Evolutionary conservation across 108 stramenopile genomes (phyloP).

Genomic region (Nitzschia putrida): DNA sequence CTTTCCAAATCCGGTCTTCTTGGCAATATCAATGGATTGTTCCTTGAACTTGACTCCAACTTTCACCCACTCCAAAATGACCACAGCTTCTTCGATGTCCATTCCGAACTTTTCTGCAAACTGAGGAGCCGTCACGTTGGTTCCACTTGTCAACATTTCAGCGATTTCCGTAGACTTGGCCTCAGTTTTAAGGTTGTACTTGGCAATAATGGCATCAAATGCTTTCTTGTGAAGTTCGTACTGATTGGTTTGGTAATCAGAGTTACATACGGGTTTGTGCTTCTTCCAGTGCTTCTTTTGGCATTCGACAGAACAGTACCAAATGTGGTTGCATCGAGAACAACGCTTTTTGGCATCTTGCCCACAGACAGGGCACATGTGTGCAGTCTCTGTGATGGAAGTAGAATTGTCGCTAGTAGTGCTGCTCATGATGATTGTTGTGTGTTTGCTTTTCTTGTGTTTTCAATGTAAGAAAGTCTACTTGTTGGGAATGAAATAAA

Average conservation of each 20-base stretch:
- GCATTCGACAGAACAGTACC: slow-evolving; percentile 45
- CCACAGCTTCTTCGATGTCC: slow-evolving; percentile 65
- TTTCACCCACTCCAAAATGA: slow-evolving; percentile 83
- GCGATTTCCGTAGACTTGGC: slow-evolving; percentile 55
- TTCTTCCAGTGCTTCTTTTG: slow-evolving; percentile 57
- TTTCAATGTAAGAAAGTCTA: background rate
- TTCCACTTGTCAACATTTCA: slow-evolving; percentile 46
- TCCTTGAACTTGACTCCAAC: slow-evolving; percentile 77
- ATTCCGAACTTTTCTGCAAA: slow-evolving; percentile 73
- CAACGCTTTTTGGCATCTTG: slow-evolving; percentile 49
- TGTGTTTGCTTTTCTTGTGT: background rate
- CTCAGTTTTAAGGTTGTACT: slow-evolving; percentile 55
- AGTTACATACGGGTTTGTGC: slow-evolving; percentile 52
- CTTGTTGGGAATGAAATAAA: too few relatives aligned
- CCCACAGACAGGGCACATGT: slow-evolving; percentile 44
- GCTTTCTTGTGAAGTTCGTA: slow-evolving; percentile 65
- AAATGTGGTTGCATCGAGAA: slow-evolving; percentile 44
- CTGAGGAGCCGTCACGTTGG: slow-evolving; percentile 53
- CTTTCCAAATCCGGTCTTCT: slow-evolving; percentile 51
- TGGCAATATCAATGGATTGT: slow-evolving; percentile 58
- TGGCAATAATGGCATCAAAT: slow-evolving; percentile 61
- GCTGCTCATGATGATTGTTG: background rate
- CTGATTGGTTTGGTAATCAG: slow-evolving; percentile 54
- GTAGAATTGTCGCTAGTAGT: background rate
- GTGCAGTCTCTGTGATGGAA: background rate